These are phyloP conservation scores for Lasiodiplodia theobromae DNA, from an alignment of 2,329 filamentous ascomycete species.

Conservation along the genomic window DNA sequence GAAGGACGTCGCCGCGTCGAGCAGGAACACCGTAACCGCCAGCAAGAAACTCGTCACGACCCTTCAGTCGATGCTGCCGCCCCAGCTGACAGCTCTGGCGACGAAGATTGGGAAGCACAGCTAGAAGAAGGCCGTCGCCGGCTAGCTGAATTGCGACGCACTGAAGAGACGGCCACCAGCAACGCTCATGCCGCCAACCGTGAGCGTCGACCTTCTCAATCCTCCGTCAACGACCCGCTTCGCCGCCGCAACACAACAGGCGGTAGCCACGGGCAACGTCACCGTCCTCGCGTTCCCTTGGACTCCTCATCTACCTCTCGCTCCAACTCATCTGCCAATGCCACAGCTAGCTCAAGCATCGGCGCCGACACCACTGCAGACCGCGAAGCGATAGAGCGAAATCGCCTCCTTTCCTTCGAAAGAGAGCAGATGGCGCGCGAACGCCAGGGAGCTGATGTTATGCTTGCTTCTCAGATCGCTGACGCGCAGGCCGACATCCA, in stretches of 20 bases:
- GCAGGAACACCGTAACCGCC: neutral
- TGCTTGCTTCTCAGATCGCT: conserved; percentile 7
- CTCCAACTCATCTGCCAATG: conserved; percentile 3
- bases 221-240: neutral
- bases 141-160: conserved; percentile 4
- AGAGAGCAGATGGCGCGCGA: conserved; percentile 4
- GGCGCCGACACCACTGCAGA: neutral
- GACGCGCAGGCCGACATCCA: conserved; percentile 7
- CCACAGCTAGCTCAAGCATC: neutral
- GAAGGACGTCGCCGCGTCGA: conserved; percentile 18
- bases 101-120: conserved; percentile 15
- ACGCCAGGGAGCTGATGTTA: neutral
- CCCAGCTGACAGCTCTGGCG: conserved; percentile 2
- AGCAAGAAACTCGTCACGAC: neutral
- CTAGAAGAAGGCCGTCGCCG: conserved; percentile 13
- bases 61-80: neutral
- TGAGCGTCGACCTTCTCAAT: neutral
- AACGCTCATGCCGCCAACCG: neutral
- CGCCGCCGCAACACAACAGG: conserved; percentile 8
- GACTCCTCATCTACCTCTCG: conserved; percentile 10
- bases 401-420: conserved; percentile 12
- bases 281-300: neutral
- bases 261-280: neutral
- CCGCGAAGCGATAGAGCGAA: conserved; percentile 5
- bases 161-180: neutral